Base-by-base conservation (phyloP, 2,329 filamentous ascomycete species). In the Fusarium sambucinum region DNA sequence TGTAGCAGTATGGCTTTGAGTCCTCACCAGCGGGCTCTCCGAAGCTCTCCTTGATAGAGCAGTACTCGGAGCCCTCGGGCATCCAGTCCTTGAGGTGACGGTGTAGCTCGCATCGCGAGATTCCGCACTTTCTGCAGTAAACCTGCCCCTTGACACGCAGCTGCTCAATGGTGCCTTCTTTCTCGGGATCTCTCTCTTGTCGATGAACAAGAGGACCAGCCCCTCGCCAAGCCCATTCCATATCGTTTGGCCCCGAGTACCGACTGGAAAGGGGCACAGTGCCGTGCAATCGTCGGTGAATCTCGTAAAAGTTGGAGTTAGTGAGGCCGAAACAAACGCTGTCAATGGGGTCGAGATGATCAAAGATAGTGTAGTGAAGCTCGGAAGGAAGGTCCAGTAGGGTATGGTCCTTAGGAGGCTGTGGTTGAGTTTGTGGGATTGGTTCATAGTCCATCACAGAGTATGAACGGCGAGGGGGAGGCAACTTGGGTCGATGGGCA, bases 331-430 rank as follows among this genome's bases (percentile, higher is more conserved):
- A 79, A 73, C 87, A 89, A 38, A 85, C 86, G 72, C 87, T 86
- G 77, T 90, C 88, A 66, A 90, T 89, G 48, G 86, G 86, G 77
- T 90, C 88, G 59, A 90, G 84, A 67, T 86, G 85, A 75, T 88
- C 86, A 71, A 89, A 87, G 66, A 90, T 82, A 63, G 82, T 79
- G 66, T 85, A 88, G 76, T 89, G 87, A 13, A 90, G 79, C 76
- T 90, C 88, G 1, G 83, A 76, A 16, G 88, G 87, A 3, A 90
- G 81, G 53, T 86, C 83, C 37, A 81, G 73, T 10, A 90, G 78
- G 17, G 80, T 80, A 47, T 86, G 78, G 55, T 78, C 78, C 48
- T 78, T 72, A 8, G 84, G 82, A 2, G 83, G 83, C 51, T 77
- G 79, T 51, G 86, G 84, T 51, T 81, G 83, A 57, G 82, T 80